Evolutionary conservation across 1,139 yeast species (phyloP).

Genomic region (Blastobotrys buckinghamii): DNA sequence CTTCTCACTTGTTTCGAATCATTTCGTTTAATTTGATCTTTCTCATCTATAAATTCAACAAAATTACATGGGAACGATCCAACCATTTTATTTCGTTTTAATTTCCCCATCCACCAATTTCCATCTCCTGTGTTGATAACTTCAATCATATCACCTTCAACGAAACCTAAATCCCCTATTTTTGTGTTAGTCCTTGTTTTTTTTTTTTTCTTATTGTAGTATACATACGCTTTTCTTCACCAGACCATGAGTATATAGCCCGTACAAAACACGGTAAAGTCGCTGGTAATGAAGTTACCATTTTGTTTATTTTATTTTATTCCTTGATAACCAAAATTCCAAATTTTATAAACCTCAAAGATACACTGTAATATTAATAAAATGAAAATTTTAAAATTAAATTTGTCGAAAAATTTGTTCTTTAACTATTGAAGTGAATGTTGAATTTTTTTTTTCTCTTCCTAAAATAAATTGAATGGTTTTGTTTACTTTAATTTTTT

Average conservation of each 20-base stretch:
- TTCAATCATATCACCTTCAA: slow-evolving; percentile 88
- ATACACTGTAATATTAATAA: too few relatives aligned
- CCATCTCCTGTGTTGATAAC: slow-evolving; percentile 79
- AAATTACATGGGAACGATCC: slow-evolving; percentile 88
- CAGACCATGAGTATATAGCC: slow-evolving; percentile 86
- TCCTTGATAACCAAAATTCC: too few relatives aligned
- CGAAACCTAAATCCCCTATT: slow-evolving; percentile 76
- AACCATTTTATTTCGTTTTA: slow-evolving; percentile 70
- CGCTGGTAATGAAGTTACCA: slow-evolving; percentile 18
- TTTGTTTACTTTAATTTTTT: neutral
- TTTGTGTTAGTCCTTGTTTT: neutral
- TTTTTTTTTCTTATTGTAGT: too few relatives aligned
- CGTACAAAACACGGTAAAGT: slow-evolving; percentile 61
- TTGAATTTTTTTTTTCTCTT: too few relatives aligned
- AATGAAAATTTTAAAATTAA: too few relatives aligned
- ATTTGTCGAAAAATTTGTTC: too few relatives aligned
- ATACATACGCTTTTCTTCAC: slow-evolving; percentile 54
- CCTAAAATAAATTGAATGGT: neutral
- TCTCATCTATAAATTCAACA: slow-evolving; percentile 46
- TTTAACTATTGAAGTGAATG: too few relatives aligned
- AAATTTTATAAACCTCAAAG: too few relatives aligned
- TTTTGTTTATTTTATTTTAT: too few relatives aligned
- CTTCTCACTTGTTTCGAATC: neutral
- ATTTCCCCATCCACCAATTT: slow-evolving; percentile 85
- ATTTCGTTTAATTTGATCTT: neutral